Conservation (phyloP, 2,329 filamentous ascomycete species). For the Fusarium pininemorale region DNA sequence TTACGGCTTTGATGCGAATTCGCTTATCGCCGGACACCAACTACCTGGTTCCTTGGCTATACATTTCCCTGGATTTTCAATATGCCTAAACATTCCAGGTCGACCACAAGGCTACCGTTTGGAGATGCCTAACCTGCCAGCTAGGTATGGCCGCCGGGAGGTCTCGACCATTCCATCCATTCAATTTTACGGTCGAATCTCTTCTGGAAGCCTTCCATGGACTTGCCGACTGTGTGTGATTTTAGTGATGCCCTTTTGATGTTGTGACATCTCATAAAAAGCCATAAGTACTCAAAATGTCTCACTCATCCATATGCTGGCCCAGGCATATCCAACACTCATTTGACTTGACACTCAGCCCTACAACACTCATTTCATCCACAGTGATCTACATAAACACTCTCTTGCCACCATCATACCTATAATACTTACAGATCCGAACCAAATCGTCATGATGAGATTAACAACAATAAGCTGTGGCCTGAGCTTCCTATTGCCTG, state of each 20-base stretch:
- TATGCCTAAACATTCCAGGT: background rate
- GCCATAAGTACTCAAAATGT: background rate
- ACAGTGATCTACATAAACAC: background rate
- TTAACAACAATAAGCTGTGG: background rate
- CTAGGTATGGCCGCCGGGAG: background rate
- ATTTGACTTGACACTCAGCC: background rate
- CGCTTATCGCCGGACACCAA: background rate
- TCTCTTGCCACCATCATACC: background rate
- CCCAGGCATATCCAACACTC: background rate
- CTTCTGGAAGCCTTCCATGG: background rate
- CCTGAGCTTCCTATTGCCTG: background rate
- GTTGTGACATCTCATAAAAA: fast-evolving
- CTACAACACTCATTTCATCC: background rate
- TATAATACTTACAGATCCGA: too few species aligned
- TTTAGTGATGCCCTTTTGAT: fast-evolving
- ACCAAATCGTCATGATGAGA: background rate
- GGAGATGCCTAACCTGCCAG: background rate
- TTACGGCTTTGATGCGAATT: background rate
- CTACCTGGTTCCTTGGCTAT: background rate
- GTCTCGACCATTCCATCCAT: background rate
- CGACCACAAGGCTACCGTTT: fast-evolving
- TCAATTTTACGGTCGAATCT: too few species aligned
- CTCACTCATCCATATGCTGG: background rate
- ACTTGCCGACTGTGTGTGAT: too few species aligned
- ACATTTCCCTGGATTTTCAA: fast-evolving